Percentiles rank a stretch among this genome's conserved stretches.
Evolutionary conservation across 331 rosid genomes (phyloP).

Genomic region (Arachis monticola): DNA sequence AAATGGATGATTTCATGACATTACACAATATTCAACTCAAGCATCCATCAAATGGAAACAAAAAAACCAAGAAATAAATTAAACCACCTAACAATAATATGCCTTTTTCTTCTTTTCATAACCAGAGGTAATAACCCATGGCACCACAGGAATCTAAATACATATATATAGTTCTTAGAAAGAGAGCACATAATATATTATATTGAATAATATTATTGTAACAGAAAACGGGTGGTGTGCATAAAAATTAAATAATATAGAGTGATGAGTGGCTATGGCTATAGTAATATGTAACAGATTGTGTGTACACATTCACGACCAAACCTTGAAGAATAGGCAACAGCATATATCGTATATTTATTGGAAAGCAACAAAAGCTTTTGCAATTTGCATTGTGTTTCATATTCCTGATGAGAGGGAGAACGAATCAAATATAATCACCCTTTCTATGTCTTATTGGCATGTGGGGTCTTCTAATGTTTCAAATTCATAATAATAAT

Average conservation of each 20-base stretch:
- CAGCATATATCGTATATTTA: background rate
- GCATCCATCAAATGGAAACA: background rate
- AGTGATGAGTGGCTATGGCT: background rate
- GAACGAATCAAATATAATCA: background rate
- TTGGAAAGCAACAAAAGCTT: slow-evolving; percentile 24
- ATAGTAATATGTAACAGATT: background rate
- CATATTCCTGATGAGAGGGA: background rate
- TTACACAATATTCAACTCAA: slow-evolving; percentile 3
- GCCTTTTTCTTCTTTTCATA: slow-evolving; percentile 27
- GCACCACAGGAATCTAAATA: slow-evolving; percentile 4
- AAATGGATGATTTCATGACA: too few species aligned
- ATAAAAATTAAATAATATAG: background rate
- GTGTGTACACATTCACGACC: background rate
- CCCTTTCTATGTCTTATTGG: slow-evolving; percentile 26
- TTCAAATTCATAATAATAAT: background rate
- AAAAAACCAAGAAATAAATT: background rate
- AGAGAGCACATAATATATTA: background rate
- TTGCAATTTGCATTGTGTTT: slow-evolving; percentile 31
- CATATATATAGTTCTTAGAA: slow-evolving; percentile 14
- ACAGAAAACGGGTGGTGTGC: background rate
- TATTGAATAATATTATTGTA: background rate
- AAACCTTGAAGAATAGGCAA: slow-evolving; percentile 1
- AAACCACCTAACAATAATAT: background rate
- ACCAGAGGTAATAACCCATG: background rate
- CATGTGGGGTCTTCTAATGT: slow-evolving; percentile 39